These are phyloP conservation scores for Domatiomyces catenatus DNA, from an alignment of 2,329 filamentous ascomycete genomes.

Conservation along the genomic window DNA sequence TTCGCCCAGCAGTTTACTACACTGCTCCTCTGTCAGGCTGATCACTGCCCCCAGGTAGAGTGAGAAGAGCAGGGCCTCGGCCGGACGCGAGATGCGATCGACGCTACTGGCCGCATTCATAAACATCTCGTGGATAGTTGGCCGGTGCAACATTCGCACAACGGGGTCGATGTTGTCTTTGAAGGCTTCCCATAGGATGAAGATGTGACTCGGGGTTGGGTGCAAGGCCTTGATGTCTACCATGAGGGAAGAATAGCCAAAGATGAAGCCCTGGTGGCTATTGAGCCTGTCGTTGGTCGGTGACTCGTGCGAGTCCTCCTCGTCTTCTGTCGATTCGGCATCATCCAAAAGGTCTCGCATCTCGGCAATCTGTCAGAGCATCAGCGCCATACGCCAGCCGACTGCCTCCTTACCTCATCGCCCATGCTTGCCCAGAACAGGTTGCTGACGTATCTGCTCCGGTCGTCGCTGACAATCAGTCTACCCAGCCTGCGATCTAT, in stretches of 20 bases:
- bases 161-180: constrained; percentile 47
- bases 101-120: constrained; percentile 35
- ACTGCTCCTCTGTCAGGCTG: constrained; percentile 31
- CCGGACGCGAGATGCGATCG: constrained; percentile 34
- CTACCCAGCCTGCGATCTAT: constrained; percentile 38
- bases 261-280: constrained; percentile 44
- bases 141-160: constrained; percentile 44
- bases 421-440: constrained; percentile 46
- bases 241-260: constrained; percentile 42
- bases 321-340: constrained; percentile 39
- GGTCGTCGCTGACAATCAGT: constrained; percentile 43
- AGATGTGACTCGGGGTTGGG: constrained; percentile 36
- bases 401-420: constrained; percentile 35
- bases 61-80: constrained; percentile 42
- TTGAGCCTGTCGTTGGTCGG: constrained; percentile 28
- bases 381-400: constrained; percentile 7
- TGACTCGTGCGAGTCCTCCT: constrained; percentile 35
- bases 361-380: constrained; percentile 38
- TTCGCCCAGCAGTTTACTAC: constrained; percentile 38
- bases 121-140: constrained; percentile 37
- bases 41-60: constrained; percentile 47
- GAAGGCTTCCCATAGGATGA: constrained; percentile 41
- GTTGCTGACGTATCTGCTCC: constrained; percentile 47
- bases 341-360: constrained; percentile 46
- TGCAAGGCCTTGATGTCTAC: constrained; percentile 43